Evolutionary conservation across 1,284 basidiomycete species (phyloP), one percentile per base, ranked within the genome.

Genomic region (Sanguinoderma infundibulare): DNA sequence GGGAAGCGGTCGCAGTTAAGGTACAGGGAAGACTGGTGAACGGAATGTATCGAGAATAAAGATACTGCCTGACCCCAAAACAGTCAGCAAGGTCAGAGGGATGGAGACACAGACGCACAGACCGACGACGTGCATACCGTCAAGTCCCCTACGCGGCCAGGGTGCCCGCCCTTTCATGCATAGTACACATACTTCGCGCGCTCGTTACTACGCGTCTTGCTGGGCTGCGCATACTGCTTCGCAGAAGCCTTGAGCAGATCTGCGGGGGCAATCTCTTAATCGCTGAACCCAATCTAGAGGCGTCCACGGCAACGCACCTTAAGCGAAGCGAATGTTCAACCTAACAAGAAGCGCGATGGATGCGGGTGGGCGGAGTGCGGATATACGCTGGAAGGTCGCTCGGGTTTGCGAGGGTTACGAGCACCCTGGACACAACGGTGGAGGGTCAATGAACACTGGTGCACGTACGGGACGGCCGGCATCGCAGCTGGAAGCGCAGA

Each of bases 261-360:
- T 80, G 63, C 49, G 55, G 46, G 44, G 54, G 3, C 9, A 61
- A 68, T 62, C 51, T 34, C 40, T 64, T 58, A 57, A 55, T 65
- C 57, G 54, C 35, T 14, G 46, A 59, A 52, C 55, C 53, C 58
- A 57, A 47, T 52, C 58, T 65, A 57, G 63, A 62, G 64, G 46
- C 30, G 42, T 32, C 36, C 24, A 53, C 55, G 47, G 32, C 30
- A n/a, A 62, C 71, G 34, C 69, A 79, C 85, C 85, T 80, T 71
- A 74, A 75, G 76, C 74, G 86, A 88, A 77, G 79, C 76, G 75
- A 73, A 72, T 84, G 77, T 73, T 73, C 83, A 84, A 74, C 84
- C 82, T 78, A 79, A 84, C 85, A 87, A 87, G 86, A 87, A 87
- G 83, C 86, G 86, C 85, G 86, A 87, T 87, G 73, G 86, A 85